These are phyloP conservation scores for Ramaria sp. DNA, from an alignment of 768 basidiomycete species.

Conservation along the genomic window DNA sequence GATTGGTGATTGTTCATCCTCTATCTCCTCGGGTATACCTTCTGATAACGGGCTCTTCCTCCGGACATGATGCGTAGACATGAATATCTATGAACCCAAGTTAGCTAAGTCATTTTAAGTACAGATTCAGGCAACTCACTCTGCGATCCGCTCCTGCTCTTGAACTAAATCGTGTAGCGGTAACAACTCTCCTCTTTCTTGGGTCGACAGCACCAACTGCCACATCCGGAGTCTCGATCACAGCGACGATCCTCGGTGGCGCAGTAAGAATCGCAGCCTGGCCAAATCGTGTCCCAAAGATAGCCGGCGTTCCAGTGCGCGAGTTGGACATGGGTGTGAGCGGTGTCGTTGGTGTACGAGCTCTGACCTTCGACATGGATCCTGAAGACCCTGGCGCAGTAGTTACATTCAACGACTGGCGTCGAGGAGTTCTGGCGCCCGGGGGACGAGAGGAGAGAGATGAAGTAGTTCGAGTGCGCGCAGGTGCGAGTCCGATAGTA, in stretches of 20 bases:
- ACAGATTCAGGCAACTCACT: constrained; percentile 32
- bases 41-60: constrained; percentile 15
- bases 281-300: constrained; percentile 21
- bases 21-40: constrained; percentile 16
- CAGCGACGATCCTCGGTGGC: constrained; percentile 71
- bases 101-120: neutral
- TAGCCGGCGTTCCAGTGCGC: constrained; percentile 30
- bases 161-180: constrained; percentile 80
- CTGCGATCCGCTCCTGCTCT: constrained; percentile 71
- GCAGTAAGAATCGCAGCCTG: constrained; percentile 68
- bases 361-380: constrained; percentile 24
- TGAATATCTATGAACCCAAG: constrained; percentile 45
- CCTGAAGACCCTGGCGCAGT: constrained; percentile 20
- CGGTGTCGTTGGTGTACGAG: constrained; percentile 36
- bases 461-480: constrained; percentile 30
- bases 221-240: constrained; percentile 81
- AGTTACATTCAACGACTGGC: constrained; percentile 19
- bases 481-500: constrained; percentile 13
- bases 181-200: constrained; percentile 71
- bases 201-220: constrained; percentile 86
- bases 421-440: constrained; percentile 16
- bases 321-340: constrained; percentile 31
- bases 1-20: constrained; percentile 12
- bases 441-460: constrained; percentile 43
- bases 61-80: constrained; percentile 71